Evolutionary conservation across 306 rosid species (phyloP).

Genomic region (Clitoria ternatea): DNA sequence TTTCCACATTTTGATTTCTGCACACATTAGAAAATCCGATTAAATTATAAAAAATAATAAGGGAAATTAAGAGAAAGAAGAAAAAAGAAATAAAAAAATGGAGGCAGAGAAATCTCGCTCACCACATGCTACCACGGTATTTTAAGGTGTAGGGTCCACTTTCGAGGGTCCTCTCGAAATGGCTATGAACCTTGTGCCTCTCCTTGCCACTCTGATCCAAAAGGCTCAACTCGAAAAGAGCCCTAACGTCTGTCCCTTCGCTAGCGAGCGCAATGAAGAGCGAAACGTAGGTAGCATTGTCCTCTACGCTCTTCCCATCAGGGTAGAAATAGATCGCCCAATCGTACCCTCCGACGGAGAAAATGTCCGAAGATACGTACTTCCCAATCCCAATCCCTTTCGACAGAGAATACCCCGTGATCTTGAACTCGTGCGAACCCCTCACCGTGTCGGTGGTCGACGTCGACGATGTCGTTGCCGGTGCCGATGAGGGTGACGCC

Average conservation of each 20-base stretch:
- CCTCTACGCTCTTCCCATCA: slow-evolving; percentile 84
- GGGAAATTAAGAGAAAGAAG: background rate
- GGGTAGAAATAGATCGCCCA: slow-evolving; percentile 95
- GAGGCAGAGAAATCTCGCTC: too few species aligned
- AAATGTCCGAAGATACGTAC: slow-evolving; percentile 66
- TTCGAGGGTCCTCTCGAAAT: slow-evolving; percentile 75
- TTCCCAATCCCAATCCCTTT: slow-evolving; percentile 86
- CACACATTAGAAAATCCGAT: background rate
- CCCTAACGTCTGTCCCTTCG: slow-evolving; percentile 80
- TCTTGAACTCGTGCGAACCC: slow-evolving; percentile 84
- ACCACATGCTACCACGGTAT: slow-evolving; percentile 94
- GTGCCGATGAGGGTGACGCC: slow-evolving; percentile 32
- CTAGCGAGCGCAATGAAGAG: slow-evolving; percentile 82
- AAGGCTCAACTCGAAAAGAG: slow-evolving; percentile 74
- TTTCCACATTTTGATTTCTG: too few species aligned
- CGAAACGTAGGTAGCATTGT: slow-evolving; percentile 69
- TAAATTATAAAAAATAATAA: background rate
- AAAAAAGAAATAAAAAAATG: background rate
- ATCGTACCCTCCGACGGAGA: slow-evolving; percentile 77
- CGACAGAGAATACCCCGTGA: slow-evolving; percentile 60
- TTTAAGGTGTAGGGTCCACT: slow-evolving; percentile 83
- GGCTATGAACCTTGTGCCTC: slow-evolving; percentile 86
- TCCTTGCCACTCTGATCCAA: slow-evolving; percentile 87
- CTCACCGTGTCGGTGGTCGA: slow-evolving; percentile 64
- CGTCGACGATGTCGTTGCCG: slow-evolving; percentile 58